Conservation (phyloP, 2,329 filamentous ascomycete genomes). For the Alternaria alternata region DNA sequence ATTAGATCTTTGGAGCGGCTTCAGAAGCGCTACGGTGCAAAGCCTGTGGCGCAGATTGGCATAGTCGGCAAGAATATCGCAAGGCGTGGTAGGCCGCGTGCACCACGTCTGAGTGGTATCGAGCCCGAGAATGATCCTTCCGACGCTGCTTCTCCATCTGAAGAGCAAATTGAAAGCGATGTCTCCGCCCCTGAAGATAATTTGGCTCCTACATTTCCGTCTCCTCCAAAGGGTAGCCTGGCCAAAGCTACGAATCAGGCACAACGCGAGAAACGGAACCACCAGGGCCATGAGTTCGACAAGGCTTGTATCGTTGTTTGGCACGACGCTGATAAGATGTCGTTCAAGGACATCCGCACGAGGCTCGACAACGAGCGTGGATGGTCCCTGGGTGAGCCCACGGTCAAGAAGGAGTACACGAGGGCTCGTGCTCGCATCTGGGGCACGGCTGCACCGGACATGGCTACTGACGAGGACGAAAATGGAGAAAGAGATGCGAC, state of each 20-base stretch:
- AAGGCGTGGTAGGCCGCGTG: conserved; percentile 18
- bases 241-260: neutral
- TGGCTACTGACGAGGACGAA: neutral
- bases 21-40: conserved; percentile 19
- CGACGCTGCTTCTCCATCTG: neutral
- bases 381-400: conserved; percentile 22
- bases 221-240: neutral
- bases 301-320: conserved; percentile 28
- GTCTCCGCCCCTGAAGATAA: neutral
- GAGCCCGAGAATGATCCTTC: neutral
- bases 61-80: conserved; percentile 7
- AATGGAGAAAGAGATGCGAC: neutral
- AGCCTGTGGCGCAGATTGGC: conserved; percentile 9
- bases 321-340: conserved; percentile 17
- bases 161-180: conserved; percentile 1
- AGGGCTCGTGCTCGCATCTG: conserved; percentile 16
- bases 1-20: conserved; percentile 15
- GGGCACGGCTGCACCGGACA: neutral
- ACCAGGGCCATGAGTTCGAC: conserved; percentile 10
- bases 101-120: conserved; percentile 2
- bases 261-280: neutral
- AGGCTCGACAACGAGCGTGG: conserved; percentile 16
- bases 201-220: neutral
- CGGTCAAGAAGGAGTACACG: conserved; percentile 24
- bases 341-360: conserved; percentile 21